A percentile compares a stretch with the other conserved stretches of the same genome.
These are phyloP conservation scores for Colletotrichum shisoi DNA, from an alignment of 2,329 filamentous ascomycete species.

Conservation along the genomic window DNA sequence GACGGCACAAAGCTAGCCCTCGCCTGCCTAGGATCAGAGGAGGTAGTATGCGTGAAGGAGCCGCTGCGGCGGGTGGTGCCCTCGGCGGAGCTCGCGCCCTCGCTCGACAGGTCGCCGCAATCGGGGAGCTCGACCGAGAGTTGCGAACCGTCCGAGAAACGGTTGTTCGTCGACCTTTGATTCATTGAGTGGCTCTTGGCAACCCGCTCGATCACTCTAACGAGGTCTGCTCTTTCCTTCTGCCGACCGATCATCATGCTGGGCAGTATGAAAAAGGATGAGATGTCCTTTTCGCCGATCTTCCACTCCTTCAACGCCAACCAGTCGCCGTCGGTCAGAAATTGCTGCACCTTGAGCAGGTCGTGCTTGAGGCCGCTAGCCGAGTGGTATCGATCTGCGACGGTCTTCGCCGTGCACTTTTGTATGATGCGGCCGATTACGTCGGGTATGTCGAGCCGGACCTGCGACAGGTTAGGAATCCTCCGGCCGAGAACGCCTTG, in stretches of 20 bases:
- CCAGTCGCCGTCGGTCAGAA: conserved; percentile 78
- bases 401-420: conserved; percentile 89
- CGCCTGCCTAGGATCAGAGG: conserved; percentile 52
- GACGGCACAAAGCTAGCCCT: conserved; percentile 54
- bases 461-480: conserved; percentile 77
- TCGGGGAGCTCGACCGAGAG: conserved; percentile 61
- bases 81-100: conserved; percentile 66
- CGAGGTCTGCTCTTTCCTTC: conserved; percentile 73
- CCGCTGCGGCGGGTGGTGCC: conserved; percentile 59
- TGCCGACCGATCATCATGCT: conserved; percentile 81
- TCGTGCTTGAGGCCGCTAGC: conserved; percentile 86
- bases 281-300: conserved; percentile 85
- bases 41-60: conserved; percentile 58
- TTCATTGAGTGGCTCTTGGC: conserved; percentile 68
- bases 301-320: conserved; percentile 75
- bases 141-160: conserved; percentile 63
- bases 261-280: conserved; percentile 89
- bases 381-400: conserved; percentile 88
- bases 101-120: conserved; percentile 64
- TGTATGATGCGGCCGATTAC: conserved; percentile 83
- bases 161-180: conserved; percentile 53
- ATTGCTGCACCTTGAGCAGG: conserved; percentile 74
- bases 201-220: conserved; percentile 79
- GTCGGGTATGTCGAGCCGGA: conserved; percentile 84
- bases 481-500: conserved; percentile 84